Percentiles rank a stretch among this genome's conserved stretches.
Conservation (phyloP, 2,329 filamentous ascomycete species). For the Simplicillium sp. region DNA sequence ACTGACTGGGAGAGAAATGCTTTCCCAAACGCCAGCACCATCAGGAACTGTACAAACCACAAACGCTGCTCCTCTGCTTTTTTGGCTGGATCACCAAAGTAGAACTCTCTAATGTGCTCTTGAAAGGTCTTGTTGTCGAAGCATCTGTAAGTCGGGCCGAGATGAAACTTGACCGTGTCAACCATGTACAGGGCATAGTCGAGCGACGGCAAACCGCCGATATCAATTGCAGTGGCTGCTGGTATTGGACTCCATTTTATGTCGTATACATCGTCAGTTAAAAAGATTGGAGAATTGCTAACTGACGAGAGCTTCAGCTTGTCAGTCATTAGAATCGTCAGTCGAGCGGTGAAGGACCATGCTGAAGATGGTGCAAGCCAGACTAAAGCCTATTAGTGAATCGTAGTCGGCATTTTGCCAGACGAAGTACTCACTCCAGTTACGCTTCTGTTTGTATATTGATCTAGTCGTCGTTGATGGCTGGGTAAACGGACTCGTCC, state of each 20-base stretch:
- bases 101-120: constrained; percentile 16
- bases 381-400: constrained; percentile 7
- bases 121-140: constrained; percentile 22
- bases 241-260: constrained; percentile 12
- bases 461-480: constrained; percentile 19
- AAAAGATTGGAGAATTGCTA: constrained; percentile 11
- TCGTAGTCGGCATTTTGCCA: background rate
- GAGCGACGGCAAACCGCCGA: constrained; percentile 22
- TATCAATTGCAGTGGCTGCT: constrained; percentile 16
- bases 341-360: constrained; percentile 22
- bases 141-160: constrained; percentile 23
- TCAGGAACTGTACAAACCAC: constrained; percentile 16
- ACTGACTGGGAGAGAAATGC: constrained; percentile 9
- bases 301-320: constrained; percentile 16
- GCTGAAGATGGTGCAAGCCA: constrained; percentile 21
- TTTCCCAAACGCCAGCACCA: constrained; percentile 13
- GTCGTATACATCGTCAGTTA: constrained; percentile 19
- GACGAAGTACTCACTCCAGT: constrained; percentile 22
- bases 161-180: constrained; percentile 26
- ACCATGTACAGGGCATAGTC: constrained; percentile 21
- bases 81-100: constrained; percentile 9
- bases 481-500: constrained; percentile 18
- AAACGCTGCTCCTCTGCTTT: constrained; percentile 13
- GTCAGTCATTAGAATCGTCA: constrained; percentile 20
- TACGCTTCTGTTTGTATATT: constrained; percentile 17